Evolutionary conservation across 108 stramenopile genomes (phyloP), one percentile per base, ranked within the genome.

Genomic region (Skeletonema tropicum): DNA sequence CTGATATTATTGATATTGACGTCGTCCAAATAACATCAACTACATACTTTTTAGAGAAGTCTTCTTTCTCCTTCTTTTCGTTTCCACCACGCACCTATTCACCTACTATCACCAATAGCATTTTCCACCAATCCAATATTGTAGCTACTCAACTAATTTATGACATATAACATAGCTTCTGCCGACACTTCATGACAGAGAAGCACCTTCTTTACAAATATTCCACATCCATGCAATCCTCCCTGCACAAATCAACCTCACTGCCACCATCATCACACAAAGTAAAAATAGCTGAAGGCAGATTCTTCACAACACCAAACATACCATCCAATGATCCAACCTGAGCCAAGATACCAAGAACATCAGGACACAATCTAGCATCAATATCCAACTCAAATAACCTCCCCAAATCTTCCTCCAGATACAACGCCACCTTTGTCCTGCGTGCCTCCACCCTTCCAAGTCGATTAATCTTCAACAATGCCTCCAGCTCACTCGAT

Each of bases 391-490:
- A n/a, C 21, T n/a, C 36, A 32, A 78, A 52, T 42, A 78, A 17
- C 29, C 64, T 33, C 3, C 48, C 57, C 23, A 71, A 41, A 46
- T 79, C 59, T 48, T 65, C 65, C 55, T 71, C 70, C 33, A 71
- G 38, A 41, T 58, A 63, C 30, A 71, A 10, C 13, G 77, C 77
- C 35, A 78, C n/a, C 52, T 78, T 78, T 15, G 41, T 59, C 57
- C 70, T 71, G 8, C 77, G 70, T 23, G 77, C 77, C 65, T 78
- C 64, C 7, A 46, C 3, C 58, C 65, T 67, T 31, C 77, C 77
- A 38, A 59, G 35, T 46, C 77, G 58, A 64, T 78, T 78, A 33
- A 77, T 64, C 46, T 58, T 77, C 14, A 77, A 62, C 14, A 70
- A 26, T 26, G 42, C 30, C 21, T 77, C 76, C 52, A 77, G 60